Conservation (phyloP, 345 rosid genomes). For the Clausena lansium region DNA sequence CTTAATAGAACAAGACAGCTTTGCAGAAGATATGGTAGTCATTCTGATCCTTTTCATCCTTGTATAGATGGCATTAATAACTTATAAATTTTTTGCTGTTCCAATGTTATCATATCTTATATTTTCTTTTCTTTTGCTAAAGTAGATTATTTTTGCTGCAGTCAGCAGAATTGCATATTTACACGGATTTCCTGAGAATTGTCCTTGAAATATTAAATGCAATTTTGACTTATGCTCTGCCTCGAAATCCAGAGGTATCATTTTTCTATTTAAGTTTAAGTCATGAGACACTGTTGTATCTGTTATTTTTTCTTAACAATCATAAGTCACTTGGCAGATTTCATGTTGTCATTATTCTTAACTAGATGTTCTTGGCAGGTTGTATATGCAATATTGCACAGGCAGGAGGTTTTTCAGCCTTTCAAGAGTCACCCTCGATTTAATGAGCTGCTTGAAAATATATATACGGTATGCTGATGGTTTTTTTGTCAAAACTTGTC, state of each 20-base stretch:
- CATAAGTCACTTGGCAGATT: not conserved
- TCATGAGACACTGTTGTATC: not conserved
- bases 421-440: constrained; percentile 88
- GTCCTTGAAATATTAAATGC: constrained; percentile 95
- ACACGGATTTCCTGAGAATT: constrained; percentile 91
- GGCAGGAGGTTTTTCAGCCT: constrained; percentile 95
- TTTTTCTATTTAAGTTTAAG: not conserved
- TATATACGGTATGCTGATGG: constrained; percentile 55
- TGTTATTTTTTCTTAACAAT: not conserved
- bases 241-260: constrained; percentile 93
- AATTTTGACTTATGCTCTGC: constrained; percentile 86
- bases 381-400: constrained; percentile 90
- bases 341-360: constrained; percentile 1
- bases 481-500: not conserved
- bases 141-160: constrained; percentile 29
- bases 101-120: constrained; percentile 3
- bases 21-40: constrained; percentile 74
- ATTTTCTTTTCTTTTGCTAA: constrained; percentile 14
- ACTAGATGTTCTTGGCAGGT: constrained; percentile 45
- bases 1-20: constrained; percentile 44
- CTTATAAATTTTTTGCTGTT: constrained; percentile 11
- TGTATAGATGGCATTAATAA: constrained; percentile 3
- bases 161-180: constrained; percentile 94
- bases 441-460: constrained; percentile 86
- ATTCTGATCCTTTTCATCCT: constrained; percentile 11